Evolutionary conservation across 352 stramenopile genomes (phyloP), one percentile per base, ranked within the genome.

Genomic region (Pythium apleroticum): DNA sequence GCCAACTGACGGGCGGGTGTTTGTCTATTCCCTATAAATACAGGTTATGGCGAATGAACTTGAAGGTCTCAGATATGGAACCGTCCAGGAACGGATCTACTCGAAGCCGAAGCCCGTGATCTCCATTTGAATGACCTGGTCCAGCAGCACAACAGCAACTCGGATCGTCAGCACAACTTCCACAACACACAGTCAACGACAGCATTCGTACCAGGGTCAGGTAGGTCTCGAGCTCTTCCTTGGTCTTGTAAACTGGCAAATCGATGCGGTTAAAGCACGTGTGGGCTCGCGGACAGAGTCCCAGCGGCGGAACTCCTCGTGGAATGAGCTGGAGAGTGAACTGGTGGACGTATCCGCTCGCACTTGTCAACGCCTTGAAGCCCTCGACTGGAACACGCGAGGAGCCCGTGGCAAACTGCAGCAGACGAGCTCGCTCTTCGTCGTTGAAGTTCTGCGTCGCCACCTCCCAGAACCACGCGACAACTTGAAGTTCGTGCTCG

Each of bases 241-340:
- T 76, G 65, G 66, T 64, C 52, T 70, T 70, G 68, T 93, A 93
- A 50, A 89, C 64, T 39, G 84, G 84, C 33, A 93, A 73, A 48
- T 93, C 84, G 45, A 93, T 80, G 20, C 86, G 76, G 60, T 95
- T 95, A 62, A 95, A 95, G 68, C 86, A 95, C 45, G 86, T 95
- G 67, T 95, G 86, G 10, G 82, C 82, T n/a, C 87, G 86, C 19
- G 86, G 82, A 45, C 84, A 92, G 15, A 89, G 56, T 19, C 76
- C 71, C 25, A 74, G 62, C 3, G 70, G 72, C 7, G 80, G 73
- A n/a, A 78, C 61, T 19, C 78, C 76, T 20, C 74, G 73, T 4
- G 70, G 63, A 3, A 93, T 68, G n/a, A 91, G 64, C 70, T 93
- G 82, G 33, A 95, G 78, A n/a, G 81, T 90, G 68, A 95, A 95